Base-by-base conservation (phyloP, 495 filamentous ascomycete genomes). In the Platismatia glauca region DNA sequence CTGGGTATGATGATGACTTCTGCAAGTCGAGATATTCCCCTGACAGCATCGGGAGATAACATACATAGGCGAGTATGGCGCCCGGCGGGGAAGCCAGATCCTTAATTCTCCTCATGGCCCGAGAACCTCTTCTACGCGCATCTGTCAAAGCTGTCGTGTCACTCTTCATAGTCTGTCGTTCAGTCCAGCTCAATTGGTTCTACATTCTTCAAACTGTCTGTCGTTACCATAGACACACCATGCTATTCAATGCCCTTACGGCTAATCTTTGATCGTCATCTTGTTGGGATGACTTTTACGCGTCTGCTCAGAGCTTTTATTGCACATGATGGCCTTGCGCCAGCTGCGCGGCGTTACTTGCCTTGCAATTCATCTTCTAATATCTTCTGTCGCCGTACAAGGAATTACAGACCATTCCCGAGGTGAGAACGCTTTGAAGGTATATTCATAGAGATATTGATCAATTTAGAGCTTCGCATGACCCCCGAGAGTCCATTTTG, bases 271-370 rank as follows among this genome's bases (percentile, higher is more conserved):
- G 16, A 34, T 22, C 22, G 29, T 18, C 11, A 6, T 2, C 31
- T 56, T 38, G 7, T 48, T 60, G 63, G 35, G 63, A 65, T 65
- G 63, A 61, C 37, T 33, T 61, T 31, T n/a, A 27, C 38, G 50
- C 22, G 34, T 27, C 48, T 13, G 57, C 43, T 31, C 29, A 53
- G 50, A n/a, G 53, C 50, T 31, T 27, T 20, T 52, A 52, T 53
- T 44, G 39, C 41, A 33, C 20, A 64, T 53, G 9, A 64, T 64
- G 62, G 62, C 57, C 43, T 60, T 46, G 57, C 37, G 62, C 57
- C 62, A 38, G 55, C 29, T 58, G 55, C 62, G 59, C 41, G 39
- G 39, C 27, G 27, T 64, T 13, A 22, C 24, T 38, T 64, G 35
- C 44, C 31, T 64, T n/a, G 53, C 53, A 13, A 1, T 24, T 15